Evolutionary conservation across 2,329 filamentous ascomycete genomes (phyloP).

Genomic region (Ceratocystis diversiconidia): DNA sequence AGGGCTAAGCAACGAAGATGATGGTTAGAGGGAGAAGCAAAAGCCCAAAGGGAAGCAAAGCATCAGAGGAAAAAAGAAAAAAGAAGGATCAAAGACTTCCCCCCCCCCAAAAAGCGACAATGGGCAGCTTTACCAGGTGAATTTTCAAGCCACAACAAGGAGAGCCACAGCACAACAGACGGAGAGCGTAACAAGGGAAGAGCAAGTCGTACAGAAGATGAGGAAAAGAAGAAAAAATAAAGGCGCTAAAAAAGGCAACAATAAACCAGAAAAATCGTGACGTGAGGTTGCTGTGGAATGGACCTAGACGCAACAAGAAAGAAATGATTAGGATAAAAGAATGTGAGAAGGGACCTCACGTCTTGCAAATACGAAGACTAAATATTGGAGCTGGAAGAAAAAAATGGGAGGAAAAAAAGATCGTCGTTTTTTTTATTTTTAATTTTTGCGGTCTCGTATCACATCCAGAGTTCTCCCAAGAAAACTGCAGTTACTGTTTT

Average conservation of each 20-base stretch:
- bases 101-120: neutral
- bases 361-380: neutral
- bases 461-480: slow-evolving; percentile 4
- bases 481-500: neutral
- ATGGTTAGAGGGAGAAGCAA: neutral
- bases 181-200: neutral
- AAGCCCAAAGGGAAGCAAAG: neutral
- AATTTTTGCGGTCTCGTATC: neutral
- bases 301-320: neutral
- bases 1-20: neutral
- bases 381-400: neutral
- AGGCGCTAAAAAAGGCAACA: neutral
- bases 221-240: neutral
- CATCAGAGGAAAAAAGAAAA: neutral
- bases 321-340: neutral
- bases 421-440: neutral
- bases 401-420: neutral
- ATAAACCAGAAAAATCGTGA: neutral
- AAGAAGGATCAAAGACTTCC: neutral
- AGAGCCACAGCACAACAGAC: neutral
- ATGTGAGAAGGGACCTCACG: neutral
- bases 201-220: neutral
- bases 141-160: neutral
- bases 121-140: neutral
- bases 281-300: neutral